Evolutionary conservation across 2,329 filamentous ascomycete species (phyloP).

Genomic region (Penicillium hordei): DNA sequence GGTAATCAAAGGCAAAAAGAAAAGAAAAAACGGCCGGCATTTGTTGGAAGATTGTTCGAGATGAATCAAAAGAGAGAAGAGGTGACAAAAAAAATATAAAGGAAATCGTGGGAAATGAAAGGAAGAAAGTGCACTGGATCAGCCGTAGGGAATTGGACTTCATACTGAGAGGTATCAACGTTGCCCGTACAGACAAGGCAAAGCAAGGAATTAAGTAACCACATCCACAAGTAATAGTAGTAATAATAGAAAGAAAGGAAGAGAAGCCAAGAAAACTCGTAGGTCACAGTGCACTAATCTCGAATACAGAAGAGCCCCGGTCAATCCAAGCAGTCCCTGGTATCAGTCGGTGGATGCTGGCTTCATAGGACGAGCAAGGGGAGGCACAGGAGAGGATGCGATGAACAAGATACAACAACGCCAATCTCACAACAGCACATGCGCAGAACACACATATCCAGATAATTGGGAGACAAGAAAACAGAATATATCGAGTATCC

Average conservation of each 20-base stretch:
- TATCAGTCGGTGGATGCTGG: constrained; percentile 14
- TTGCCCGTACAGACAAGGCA: constrained; percentile 16
- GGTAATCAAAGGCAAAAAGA: constrained; percentile 5
- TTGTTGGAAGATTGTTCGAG: constrained; percentile 3
- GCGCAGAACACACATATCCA: constrained; percentile 31
- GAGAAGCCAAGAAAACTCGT: constrained; percentile 28
- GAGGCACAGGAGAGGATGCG: constrained; percentile 22
- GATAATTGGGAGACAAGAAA: constrained; percentile 28
- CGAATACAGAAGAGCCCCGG: constrained; percentile 22
- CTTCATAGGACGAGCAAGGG: constrained; percentile 14
- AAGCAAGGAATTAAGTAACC: constrained; percentile 27
- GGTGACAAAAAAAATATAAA: constrained; percentile 4
- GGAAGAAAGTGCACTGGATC: constrained; percentile 11
- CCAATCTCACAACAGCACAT: constrained; percentile 31
- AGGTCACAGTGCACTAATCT: constrained; percentile 33
- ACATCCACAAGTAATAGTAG: constrained; percentile 27
- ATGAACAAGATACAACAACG: constrained; percentile 39
- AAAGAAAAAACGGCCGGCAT: constrained; percentile 13
- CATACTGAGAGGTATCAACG: constrained; percentile 15
- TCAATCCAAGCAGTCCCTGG: constrained; percentile 18
- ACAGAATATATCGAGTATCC: constrained; percentile 20
- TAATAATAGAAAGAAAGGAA: constrained; percentile 32
- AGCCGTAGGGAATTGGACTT: constrained; percentile 8
- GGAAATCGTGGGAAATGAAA: constrained; percentile 9
- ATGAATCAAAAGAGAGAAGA: constrained; percentile 2